Evolutionary conservation across 352 stramenopile species (phyloP).

Genomic region (Elongisporangium senticosum): DNA sequence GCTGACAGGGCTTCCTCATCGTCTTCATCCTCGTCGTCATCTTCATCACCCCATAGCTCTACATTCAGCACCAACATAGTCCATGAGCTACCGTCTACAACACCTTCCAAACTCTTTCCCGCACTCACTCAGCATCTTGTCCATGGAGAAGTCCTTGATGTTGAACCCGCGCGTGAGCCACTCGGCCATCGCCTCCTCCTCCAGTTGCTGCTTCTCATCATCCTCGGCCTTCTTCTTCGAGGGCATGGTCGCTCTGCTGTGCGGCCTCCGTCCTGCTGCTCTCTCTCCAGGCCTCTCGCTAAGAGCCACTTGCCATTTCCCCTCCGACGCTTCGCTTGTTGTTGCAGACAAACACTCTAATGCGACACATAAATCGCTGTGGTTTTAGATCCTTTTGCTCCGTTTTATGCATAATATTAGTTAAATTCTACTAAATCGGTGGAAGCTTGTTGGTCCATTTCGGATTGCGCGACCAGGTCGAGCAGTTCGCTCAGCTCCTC

Average conservation of each 20-base stretch:
- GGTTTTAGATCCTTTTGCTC: neutral
- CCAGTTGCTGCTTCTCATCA: slow-evolving; percentile 39
- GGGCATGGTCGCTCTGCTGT: slow-evolving; percentile 3
- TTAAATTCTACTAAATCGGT: neutral
- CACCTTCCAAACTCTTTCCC: neutral
- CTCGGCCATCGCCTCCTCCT: slow-evolving; percentile 67
- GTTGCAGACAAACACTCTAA: neutral
- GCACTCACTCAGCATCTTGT: slow-evolving; percentile 64
- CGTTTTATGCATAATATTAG: no score
- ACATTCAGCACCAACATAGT: neutral
- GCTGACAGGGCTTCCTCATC: slow-evolving; percentile 27
- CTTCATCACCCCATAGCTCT: slow-evolving; percentile 72
- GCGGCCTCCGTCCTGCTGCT: neutral
- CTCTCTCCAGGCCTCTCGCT: neutral
- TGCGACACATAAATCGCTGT: neutral
- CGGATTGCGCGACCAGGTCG: neutral
- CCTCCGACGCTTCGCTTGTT: neutral
- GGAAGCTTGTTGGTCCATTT: neutral
- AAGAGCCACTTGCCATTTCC: neutral
- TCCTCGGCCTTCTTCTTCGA: slow-evolving; percentile 15
- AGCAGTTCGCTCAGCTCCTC: neutral
- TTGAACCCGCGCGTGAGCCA: slow-evolving; percentile 58
- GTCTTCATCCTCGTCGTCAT: slow-evolving; percentile 41
- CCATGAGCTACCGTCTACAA: neutral
- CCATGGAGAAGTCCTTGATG: slow-evolving; percentile 67